These are phyloP conservation scores for Colletotrichum salicis DNA, from an alignment of 2,329 filamentous ascomycete genomes.

Conservation along the genomic window DNA sequence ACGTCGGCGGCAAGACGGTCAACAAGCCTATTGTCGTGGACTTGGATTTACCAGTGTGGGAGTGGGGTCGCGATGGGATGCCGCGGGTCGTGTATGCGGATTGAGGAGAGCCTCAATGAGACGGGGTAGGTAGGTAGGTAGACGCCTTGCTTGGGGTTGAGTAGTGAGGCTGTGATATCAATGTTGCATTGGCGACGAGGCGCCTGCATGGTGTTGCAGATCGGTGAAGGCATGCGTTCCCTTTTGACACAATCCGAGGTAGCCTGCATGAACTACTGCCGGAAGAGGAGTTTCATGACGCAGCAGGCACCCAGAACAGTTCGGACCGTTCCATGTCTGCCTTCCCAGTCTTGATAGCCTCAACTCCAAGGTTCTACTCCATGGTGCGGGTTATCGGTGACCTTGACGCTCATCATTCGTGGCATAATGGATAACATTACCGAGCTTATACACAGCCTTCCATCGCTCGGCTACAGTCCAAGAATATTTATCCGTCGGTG, in stretches of 20 bases:
- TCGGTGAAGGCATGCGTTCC: background rate
- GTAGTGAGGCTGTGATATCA: background rate
- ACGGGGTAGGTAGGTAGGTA: background rate
- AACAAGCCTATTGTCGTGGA: slow-evolving; percentile 89
- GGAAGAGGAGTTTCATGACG: background rate
- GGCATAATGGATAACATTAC: background rate
- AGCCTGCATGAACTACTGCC: background rate
- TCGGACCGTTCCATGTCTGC: background rate
- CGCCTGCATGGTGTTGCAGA: background rate
- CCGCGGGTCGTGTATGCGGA: background rate
- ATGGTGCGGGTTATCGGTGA: background rate
- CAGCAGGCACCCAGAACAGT: background rate
- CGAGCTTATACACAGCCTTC: too few relatives aligned
- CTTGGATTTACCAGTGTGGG: slow-evolving; percentile 74
- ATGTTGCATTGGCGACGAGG: background rate
- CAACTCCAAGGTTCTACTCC: background rate
- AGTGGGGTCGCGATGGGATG: slow-evolving; percentile 36
- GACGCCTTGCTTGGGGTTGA: background rate
- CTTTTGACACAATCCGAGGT: background rate
- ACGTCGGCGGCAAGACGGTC: slow-evolving; percentile 69
- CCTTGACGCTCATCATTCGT: background rate
- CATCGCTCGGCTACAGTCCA: background rate
- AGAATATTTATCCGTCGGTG: too few relatives aligned
- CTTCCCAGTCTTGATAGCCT: background rate
- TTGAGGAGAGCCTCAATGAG: background rate